Evolutionary conservation across 73 alveolate species (phyloP).

Genomic region (Paramecium octaurelia): DNA sequence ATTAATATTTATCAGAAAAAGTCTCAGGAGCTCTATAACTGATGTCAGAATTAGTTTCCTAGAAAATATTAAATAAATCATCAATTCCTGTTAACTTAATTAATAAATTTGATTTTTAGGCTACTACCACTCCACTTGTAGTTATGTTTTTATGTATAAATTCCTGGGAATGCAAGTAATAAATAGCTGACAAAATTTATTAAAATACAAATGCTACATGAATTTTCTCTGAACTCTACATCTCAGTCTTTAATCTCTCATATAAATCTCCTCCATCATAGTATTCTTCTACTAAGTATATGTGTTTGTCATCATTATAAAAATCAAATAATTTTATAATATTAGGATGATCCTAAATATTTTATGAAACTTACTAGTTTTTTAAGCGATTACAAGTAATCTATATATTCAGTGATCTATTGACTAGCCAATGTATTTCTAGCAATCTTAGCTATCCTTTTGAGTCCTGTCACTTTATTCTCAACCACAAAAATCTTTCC

Average conservation of each 20-base stretch:
- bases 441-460: not conserved
- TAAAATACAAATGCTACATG: not conserved
- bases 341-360: not conserved
- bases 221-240: not conserved
- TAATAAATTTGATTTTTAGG: not conserved
- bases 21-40: conserved; percentile 6
- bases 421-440: not conserved
- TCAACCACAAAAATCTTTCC: not conserved
- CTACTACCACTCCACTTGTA: not conserved
- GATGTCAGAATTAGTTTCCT: not conserved
- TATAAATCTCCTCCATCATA: not conserved
- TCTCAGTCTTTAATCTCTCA: not conserved
- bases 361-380: not conserved
- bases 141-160: not conserved
- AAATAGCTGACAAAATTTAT: not conserved
- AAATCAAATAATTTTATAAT: not conserved
- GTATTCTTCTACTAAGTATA: not conserved
- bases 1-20: not conserved
- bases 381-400: not conserved
- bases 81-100: not conserved
- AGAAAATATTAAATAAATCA: not conserved
- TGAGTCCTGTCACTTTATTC: not conserved
- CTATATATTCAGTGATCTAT: not conserved
- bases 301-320: not conserved
- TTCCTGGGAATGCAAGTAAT: not conserved